Base-by-base conservation (phyloP, 371 early-diverging fungal species). In the Mortierella sp. region DNA sequence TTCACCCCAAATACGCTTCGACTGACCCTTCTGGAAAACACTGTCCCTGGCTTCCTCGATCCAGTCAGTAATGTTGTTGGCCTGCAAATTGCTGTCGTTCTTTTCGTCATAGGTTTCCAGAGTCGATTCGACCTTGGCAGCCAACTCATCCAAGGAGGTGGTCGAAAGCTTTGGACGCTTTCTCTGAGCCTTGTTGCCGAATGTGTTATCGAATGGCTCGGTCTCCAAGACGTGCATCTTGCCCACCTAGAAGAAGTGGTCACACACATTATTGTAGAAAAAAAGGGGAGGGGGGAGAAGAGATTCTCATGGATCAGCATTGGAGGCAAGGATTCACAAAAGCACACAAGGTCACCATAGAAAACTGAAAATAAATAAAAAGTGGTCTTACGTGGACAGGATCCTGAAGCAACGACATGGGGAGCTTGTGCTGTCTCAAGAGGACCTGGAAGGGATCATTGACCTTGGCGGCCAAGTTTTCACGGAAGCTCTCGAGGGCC, bases 1-100 rank as follows among this genome's bases (percentile, higher is more conserved):
- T 83, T 99, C 99, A 81, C 94, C 94, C 99, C 99, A 99, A 60
- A 99, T 99, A 82, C 99, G 94, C 83, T 94, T 95, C 26, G 98
- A 98, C 82, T 97, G 97, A 69, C 99, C 99, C 64, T 97, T 97
- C 52, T 89, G 89, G 74, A 98, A 93, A 70, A 94, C 90, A 80
- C 94, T 94, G 74, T 95, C 96, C 72, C 93, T 90, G 43, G 89
- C 89, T 43, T 89, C 93, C 71, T 93, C 94, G 1, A 83, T 80
- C 63, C 86, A 90, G 70, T 95, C 96, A 45, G 80, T 86, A 68
- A 82, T 82, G 61, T 87, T 87, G 82, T 97, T 96, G 53, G 92
- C 90, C 43, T 90, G 73, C 64, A 96, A 82, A 64, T 87, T 85
- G 57, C 74, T 69, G 82, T 97, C 98, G 60, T 94, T 93, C 64